Evolutionary conservation across 2,329 filamentous ascomycete species (phyloP).

Genomic region (Fusarium annulatum): DNA sequence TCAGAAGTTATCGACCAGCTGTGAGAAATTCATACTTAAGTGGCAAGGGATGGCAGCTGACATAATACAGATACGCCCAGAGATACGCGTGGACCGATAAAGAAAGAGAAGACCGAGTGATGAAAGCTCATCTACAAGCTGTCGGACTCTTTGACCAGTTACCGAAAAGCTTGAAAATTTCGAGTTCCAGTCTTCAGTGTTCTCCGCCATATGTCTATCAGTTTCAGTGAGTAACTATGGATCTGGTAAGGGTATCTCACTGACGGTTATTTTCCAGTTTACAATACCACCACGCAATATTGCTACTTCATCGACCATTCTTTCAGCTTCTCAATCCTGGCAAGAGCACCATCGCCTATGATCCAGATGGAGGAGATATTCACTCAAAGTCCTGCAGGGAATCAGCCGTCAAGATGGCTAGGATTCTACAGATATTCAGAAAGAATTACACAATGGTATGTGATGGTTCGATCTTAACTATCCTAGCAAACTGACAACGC

Average conservation of each 20-base stretch:
- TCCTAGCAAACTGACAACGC: not conserved
- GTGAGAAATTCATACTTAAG: not conserved
- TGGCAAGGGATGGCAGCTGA: not conserved
- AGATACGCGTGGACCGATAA: constrained; percentile 4
- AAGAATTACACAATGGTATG: constrained; percentile 28
- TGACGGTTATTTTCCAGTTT: not conserved
- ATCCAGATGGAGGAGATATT: constrained; percentile 26
- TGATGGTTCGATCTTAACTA: not conserved
- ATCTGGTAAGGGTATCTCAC: accelerated
- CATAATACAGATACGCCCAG: not conserved
- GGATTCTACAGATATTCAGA: constrained; percentile 28
- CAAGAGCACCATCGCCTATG: constrained; percentile 19
- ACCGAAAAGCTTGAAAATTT: constrained; percentile 11
- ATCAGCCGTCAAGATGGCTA: constrained; percentile 23
- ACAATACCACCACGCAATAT: constrained; percentile 3
- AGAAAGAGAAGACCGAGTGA: constrained; percentile 6
- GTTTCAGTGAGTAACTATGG: not conserved
- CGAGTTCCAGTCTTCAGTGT: not conserved
- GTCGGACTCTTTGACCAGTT: not conserved
- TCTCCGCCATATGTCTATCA: constrained; percentile 17
- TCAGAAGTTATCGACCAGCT: constrained; percentile 8
- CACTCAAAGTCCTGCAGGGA: constrained; percentile 26
- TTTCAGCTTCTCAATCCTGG: constrained; percentile 8
- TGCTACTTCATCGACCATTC: constrained; percentile 2
- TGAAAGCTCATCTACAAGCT: constrained; percentile 8